Conservation (phyloP, 257 asterid genomes). For the Nicotiana benthamiana region DNA sequence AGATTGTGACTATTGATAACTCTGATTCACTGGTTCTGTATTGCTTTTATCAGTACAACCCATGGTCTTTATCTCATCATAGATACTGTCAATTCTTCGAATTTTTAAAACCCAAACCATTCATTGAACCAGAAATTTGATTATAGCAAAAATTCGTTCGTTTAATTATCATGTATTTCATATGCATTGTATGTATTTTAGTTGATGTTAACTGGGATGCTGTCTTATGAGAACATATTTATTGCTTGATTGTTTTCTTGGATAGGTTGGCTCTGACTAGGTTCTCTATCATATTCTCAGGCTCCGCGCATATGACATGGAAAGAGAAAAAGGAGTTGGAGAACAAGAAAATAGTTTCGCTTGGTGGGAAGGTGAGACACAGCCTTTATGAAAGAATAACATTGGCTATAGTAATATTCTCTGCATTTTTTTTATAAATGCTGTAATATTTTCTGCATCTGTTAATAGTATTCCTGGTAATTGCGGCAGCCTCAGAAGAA, state of each 20-base stretch:
- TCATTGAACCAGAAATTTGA: neutral
- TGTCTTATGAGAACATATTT: neutral
- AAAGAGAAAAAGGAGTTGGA: constrained; percentile 66
- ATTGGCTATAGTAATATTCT: neutral
- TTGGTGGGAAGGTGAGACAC: constrained; percentile 68
- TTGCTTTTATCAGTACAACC: neutral
- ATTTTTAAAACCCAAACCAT: neutral
- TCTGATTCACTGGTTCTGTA: neutral
- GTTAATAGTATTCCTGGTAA: neutral
- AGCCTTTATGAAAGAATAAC: neutral
- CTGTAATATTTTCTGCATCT: neutral
- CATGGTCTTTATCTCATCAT: neutral
- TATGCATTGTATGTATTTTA: neutral
- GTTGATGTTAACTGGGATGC: neutral
- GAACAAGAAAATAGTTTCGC: constrained; percentile 55
- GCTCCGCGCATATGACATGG: constrained; percentile 65
- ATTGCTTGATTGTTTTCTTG: neutral
- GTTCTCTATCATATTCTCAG: constrained; percentile 20
- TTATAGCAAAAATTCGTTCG: neutral
- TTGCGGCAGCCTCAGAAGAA: constrained; percentile 58
- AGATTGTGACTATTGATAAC: neutral
- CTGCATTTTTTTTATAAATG: neutral
- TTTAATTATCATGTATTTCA: neutral
- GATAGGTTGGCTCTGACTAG: neutral
- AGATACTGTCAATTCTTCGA: neutral